A percentile compares a stretch with the other conserved stretches of the same genome.
These are phyloP conservation scores for Platanthera zijinensis DNA, from an alignment of 106 monocot genomes.

Conservation along the genomic window DNA sequence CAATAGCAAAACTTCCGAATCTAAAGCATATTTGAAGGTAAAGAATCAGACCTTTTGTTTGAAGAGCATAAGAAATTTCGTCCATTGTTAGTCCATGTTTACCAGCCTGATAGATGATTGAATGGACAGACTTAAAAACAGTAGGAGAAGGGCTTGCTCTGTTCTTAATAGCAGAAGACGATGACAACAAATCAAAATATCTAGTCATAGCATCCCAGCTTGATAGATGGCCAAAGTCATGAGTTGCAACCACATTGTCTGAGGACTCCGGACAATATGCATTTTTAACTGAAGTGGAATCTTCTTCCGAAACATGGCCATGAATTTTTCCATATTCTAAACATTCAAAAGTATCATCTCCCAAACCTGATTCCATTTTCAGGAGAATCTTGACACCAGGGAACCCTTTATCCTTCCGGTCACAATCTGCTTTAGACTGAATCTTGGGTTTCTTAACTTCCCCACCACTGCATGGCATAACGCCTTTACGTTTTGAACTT, in stretches of 20 bases:
- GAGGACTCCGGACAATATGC: not conserved
- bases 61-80: slow-evolving; percentile 38
- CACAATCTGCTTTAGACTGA: slow-evolving; percentile 32
- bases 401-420: slow-evolving; percentile 88
- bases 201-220: slow-evolving; percentile 46
- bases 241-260: not conserved
- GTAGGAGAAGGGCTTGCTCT: slow-evolving; percentile 21
- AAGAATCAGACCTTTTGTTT: slow-evolving; percentile 35
- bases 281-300: slow-evolving; percentile 8
- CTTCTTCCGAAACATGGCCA: not conserved
- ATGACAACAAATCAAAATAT: slow-evolving; percentile 28
- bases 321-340: slow-evolving; percentile 5
- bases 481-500: slow-evolving; percentile 26
- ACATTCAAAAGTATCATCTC: slow-evolving; percentile 9
- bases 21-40: not conserved
- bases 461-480: slow-evolving; percentile 15
- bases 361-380: slow-evolving; percentile 23
- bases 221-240: slow-evolving; percentile 11
- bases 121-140: slow-evolving; percentile 42
- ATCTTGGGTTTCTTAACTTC: slow-evolving; percentile 42
- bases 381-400: slow-evolving; percentile 65
- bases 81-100: slow-evolving; percentile 70
- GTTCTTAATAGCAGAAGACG: slow-evolving; percentile 8
- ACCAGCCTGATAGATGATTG: slow-evolving; percentile 53
- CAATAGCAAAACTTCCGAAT: not conserved